Evolutionary conservation across 306 rosid genomes (phyloP).

Genomic region (Myrica gale): DNA sequence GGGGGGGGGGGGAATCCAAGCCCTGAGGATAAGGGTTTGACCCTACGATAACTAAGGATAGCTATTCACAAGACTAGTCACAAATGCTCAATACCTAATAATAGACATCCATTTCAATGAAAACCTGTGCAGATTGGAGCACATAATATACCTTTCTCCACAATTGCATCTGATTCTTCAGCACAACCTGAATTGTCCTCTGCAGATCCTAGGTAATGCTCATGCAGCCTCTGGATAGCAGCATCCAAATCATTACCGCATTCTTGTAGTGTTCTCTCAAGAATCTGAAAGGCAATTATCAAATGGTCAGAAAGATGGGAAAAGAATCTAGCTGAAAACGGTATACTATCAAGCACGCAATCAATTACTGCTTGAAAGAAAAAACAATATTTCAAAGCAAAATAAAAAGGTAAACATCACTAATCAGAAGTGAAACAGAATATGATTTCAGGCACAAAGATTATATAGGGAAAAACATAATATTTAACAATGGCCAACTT

Average conservation of each 20-base stretch:
- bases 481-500: neutral
- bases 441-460: neutral
- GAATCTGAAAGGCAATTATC: constrained; percentile 51
- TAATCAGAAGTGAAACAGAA: neutral
- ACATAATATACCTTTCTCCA: constrained; percentile 42
- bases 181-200: constrained; percentile 36
- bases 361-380: neutral
- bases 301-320: neutral
- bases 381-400: neutral
- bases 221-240: constrained; percentile 69
- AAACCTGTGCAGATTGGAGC: neutral
- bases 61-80: neutral
- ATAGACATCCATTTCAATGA: neutral
- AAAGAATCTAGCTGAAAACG: neutral
- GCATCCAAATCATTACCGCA: constrained; percentile 80
- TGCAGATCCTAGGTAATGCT: constrained; percentile 56
- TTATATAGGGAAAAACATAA: neutral
- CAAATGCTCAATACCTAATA: neutral
- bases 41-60: too few species aligned
- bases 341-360: neutral
- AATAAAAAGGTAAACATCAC: neutral
- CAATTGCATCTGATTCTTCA: constrained; percentile 34
- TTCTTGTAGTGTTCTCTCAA: constrained; percentile 76
- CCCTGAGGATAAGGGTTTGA: too few species aligned
- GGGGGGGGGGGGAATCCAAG: too few species aligned